Percentiles rank a stretch among this genome's conserved stretches.
Conservation (phyloP, 2,329 filamentous ascomycete species). For the Paracorniculantispora psalliotae region DNA sequence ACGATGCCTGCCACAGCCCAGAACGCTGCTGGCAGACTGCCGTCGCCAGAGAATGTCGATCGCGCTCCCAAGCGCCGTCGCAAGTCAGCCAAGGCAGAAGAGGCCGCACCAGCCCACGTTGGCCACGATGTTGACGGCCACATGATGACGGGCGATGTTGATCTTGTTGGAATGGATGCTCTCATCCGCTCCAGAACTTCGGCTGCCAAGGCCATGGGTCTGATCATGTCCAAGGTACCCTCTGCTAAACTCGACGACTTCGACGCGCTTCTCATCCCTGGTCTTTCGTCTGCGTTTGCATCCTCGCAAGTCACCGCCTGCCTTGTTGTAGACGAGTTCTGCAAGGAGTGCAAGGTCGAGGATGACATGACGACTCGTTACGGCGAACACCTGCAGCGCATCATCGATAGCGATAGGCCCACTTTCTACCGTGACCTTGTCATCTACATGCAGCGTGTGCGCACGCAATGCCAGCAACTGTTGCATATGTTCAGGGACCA, state of each 20-base stretch:
- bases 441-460: constrained; percentile 81
- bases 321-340: constrained; percentile 85
- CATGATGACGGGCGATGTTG: constrained; percentile 95
- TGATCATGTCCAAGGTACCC: constrained; percentile 76
- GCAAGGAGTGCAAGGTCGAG: constrained; percentile 50
- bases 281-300: constrained; percentile 68
- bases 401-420: constrained; percentile 79
- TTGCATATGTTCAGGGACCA: constrained; percentile 89
- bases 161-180: constrained; percentile 84
- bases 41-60: constrained; percentile 51
- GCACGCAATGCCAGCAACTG: constrained; percentile 86
- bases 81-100: constrained; percentile 79
- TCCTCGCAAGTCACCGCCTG: constrained; percentile 82
- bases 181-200: constrained; percentile 86
- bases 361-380: constrained; percentile 45
- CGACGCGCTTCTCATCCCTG: constrained; percentile 59
- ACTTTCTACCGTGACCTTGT: constrained; percentile 83
- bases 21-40: constrained; percentile 41
- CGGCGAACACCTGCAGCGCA: constrained; percentile 59
- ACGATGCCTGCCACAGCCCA: constrained; percentile 45
- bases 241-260: constrained; percentile 56
- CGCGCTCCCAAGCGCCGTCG: constrained; percentile 70
- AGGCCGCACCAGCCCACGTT: constrained; percentile 55
- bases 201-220: constrained; percentile 79
- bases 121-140: constrained; percentile 95